Evolutionary conservation across 225 moss, liverwort and hornwort species (phyloP).

Genomic region (Neckera pumila): DNA sequence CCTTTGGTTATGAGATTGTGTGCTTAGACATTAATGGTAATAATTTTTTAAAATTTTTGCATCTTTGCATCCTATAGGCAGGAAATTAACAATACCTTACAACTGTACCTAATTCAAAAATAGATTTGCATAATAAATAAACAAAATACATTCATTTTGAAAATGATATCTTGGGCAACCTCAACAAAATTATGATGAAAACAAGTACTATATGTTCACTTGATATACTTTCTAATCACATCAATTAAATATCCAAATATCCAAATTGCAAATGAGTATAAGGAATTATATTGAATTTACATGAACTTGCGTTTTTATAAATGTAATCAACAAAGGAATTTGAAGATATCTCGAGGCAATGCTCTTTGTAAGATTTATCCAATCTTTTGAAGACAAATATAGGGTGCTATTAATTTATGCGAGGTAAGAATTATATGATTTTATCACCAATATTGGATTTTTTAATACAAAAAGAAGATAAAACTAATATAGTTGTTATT

Average conservation of each 20-base stretch:
- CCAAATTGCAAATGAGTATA: not conserved
- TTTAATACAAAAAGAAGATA: accelerated
- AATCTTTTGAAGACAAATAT: not conserved
- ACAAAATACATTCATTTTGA: not conserved
- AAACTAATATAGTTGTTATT: not conserved
- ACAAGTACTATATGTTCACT: not conserved
- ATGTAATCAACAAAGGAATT: not conserved
- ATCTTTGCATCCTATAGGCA: too few species aligned
- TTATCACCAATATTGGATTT: not conserved
- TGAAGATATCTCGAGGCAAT: too few species aligned
- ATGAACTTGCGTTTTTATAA: accelerated
- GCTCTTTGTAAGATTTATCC: not conserved
- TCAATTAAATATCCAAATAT: not conserved
- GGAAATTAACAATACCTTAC: not conserved
- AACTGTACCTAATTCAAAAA: not conserved
- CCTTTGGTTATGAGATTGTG: not conserved
- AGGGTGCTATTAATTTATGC: accelerated
- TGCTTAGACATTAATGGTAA: not conserved
- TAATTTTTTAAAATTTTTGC: too few species aligned
- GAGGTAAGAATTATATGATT: not conserved
- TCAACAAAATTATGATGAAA: not conserved
- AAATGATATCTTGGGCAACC: not conserved
- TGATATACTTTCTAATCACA: not conserved
- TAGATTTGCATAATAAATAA: not conserved
- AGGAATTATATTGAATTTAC: accelerated